phyloP scores from a whole-genome alignment of 2,329 filamentous ascomycete genomes.

The Colletotrichum cordylinicola region DNA sequence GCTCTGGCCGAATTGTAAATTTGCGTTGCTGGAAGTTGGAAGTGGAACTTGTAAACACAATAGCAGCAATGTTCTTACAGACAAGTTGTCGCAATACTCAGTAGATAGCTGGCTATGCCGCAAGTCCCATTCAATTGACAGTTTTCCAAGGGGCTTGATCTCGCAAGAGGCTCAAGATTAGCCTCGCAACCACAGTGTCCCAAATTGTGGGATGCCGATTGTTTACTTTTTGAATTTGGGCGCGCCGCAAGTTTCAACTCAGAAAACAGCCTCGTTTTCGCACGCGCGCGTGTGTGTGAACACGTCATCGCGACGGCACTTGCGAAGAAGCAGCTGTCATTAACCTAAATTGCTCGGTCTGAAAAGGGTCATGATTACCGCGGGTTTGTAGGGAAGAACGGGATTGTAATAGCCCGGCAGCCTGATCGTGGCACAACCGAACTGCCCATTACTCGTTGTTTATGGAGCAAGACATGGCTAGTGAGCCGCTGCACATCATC shows the following conservation, averaged over 20 bases:
- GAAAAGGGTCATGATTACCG: background rate
- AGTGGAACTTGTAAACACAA: background rate
- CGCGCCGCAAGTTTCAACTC: background rate
- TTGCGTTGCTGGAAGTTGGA: background rate
- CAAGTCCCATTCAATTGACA: background rate
- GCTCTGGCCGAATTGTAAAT: background rate
- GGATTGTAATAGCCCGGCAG: background rate
- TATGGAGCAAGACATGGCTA: background rate
- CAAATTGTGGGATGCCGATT: background rate
- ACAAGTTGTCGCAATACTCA: background rate
- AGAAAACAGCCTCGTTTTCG: background rate
- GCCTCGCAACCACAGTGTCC: background rate
- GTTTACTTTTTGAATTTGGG: background rate
- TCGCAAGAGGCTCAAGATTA: background rate
- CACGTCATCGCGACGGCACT: background rate
- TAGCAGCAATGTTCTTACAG: background rate
- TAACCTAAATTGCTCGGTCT: background rate
- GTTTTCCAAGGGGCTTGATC: background rate
- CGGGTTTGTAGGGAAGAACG: background rate
- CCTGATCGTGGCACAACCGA: background rate
- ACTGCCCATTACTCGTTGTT: background rate
- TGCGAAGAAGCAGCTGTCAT: background rate
- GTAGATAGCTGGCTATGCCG: background rate
- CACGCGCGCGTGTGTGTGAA: background rate
- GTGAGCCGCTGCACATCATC: background rate